Evolutionary conservation across 768 basidiomycete genomes (phyloP).

Genomic region (Russula sp.): DNA sequence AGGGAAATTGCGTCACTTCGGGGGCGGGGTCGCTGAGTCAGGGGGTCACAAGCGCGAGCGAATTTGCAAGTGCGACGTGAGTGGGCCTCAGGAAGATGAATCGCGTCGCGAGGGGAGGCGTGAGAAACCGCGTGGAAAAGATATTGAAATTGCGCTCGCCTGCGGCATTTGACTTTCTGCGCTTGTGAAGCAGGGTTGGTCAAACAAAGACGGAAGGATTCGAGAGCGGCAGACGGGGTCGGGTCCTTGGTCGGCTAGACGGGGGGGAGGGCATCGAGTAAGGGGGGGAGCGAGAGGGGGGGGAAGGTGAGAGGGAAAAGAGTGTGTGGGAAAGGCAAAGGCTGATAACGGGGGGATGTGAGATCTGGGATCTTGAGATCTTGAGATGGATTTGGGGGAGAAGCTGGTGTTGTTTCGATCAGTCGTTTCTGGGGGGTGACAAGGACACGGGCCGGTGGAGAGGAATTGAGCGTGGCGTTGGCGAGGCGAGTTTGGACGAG

Average conservation of each 20-base stretch:
- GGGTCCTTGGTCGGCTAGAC: neutral
- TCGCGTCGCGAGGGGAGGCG: constrained; percentile 26
- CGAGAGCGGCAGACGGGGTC: neutral
- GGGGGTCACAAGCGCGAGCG: constrained; percentile 8
- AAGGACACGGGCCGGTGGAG: constrained; percentile 37
- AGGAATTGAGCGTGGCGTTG: constrained; percentile 29
- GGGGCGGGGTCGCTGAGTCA: constrained; percentile 25
- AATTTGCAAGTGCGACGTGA: constrained; percentile 25
- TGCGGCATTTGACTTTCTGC: constrained; percentile 1
- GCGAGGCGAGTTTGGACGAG: constrained; percentile 34
- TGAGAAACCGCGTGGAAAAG: constrained; percentile 22
- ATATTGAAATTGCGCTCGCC: constrained; percentile 9
- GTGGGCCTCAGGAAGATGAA: constrained; percentile 20
- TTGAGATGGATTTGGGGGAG: constrained; percentile 32
- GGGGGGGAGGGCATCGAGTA: constrained; percentile 6
- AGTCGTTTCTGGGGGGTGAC: constrained; percentile 31
- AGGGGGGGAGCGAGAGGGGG: constrained; percentile 12
- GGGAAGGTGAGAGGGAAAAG: constrained; percentile 11
- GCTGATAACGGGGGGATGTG: constrained; percentile 28
- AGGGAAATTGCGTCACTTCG: constrained; percentile 25
- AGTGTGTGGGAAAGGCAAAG: constrained; percentile 24
- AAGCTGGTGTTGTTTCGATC: constrained; percentile 29
- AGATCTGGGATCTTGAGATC: constrained; percentile 30
- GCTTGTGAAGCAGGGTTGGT: too few species aligned
- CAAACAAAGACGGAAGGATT: neutral